Evolutionary conservation across 495 filamentous ascomycete genomes (phyloP).

Genomic region (Melanomma pulvis-pyrius): DNA sequence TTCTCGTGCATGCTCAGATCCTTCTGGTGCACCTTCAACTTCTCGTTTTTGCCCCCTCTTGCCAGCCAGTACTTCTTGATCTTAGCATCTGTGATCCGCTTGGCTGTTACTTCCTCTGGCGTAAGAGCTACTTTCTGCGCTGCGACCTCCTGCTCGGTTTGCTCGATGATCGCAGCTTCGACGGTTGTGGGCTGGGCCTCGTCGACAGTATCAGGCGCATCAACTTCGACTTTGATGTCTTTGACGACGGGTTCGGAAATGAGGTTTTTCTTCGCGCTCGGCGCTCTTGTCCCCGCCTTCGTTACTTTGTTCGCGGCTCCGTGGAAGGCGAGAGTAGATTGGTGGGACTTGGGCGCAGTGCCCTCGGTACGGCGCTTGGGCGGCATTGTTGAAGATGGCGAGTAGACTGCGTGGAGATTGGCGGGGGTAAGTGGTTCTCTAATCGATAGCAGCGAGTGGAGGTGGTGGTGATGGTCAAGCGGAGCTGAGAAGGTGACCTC

Average conservation of each 20-base stretch:
- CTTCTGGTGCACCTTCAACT: conserved; percentile 71
- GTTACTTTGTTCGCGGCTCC: conserved; percentile 67
- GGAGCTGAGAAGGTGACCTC: conserved; percentile 20
- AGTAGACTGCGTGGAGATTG: not conserved
- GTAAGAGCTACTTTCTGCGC: conserved; percentile 46
- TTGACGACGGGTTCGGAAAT: conserved; percentile 49
- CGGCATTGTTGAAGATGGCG: conserved; percentile 58
- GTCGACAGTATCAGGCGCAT: conserved; percentile 46
- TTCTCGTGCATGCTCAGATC: conserved; percentile 75
- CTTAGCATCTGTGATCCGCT: conserved; percentile 62
- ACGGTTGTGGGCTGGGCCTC: conserved; percentile 50
- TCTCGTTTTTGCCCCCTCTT: conserved; percentile 63
- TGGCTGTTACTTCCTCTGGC: conserved; percentile 59
- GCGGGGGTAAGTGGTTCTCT: not conserved
- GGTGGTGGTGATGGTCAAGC: conserved; percentile 4
- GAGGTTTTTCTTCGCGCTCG: conserved; percentile 38
- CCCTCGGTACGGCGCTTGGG: conserved; percentile 63
- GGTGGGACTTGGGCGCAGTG: conserved; percentile 51
- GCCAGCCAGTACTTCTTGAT: conserved; percentile 72
- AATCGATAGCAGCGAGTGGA: not conserved
- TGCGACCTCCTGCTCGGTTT: conserved; percentile 40
- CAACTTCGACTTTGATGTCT: conserved; percentile 45
- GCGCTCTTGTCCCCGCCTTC: conserved; percentile 60
- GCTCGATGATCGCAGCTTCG: conserved; percentile 52
- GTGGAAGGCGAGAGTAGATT: conserved; percentile 77